phyloP scores from a whole-genome alignment of 2,329 filamentous ascomycete species.

The Colletotrichum orbiculare region DNA sequence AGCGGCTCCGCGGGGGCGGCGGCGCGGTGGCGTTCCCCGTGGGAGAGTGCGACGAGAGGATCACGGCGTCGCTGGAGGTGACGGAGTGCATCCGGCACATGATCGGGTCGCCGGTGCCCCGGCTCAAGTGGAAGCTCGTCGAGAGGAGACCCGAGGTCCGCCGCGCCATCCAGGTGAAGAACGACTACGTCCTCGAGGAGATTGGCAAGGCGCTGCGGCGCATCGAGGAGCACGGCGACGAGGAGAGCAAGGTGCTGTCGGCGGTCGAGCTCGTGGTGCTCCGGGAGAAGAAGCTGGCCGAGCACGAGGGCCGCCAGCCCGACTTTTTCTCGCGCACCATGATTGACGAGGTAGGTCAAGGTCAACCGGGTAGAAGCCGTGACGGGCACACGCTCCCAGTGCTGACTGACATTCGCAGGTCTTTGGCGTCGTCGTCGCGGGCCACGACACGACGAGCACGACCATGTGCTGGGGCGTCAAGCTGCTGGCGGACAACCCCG shows the following conservation, averaged over 20 bases:
- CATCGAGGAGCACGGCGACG: constrained; percentile 10
- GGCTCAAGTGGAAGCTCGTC: constrained; percentile 26
- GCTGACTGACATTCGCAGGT: constrained; percentile 28
- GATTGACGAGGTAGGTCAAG: constrained; percentile 26
- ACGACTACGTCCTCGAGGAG: constrained; percentile 16
- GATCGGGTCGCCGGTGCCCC: constrained; percentile 20
- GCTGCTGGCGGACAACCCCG: constrained; percentile 26
- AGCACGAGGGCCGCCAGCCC: constrained; percentile 31
- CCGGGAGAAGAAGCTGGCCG: constrained; percentile 31
- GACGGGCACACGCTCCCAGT: no score
- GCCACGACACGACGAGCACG: constrained; percentile 45
- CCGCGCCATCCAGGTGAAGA: constrained; percentile 5
- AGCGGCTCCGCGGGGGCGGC: neutral
- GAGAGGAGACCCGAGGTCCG: constrained; percentile 12
- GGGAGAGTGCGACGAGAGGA: constrained; percentile 21
- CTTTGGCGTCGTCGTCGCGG: constrained; percentile 44
- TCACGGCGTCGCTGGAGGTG: constrained; percentile 28
- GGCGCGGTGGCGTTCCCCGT: constrained; percentile 13
- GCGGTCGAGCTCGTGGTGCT: constrained; percentile 35
- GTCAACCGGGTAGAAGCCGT: no score
- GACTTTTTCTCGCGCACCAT: constrained; percentile 23
- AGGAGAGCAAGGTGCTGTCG: constrained; percentile 25
- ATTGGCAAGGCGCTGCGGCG: constrained; percentile 28
- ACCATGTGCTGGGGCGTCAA: constrained; percentile 45
- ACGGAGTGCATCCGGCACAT: constrained; percentile 17